Evolutionary conservation across 345 rosid genomes (phyloP), one percentile per base, ranked within the genome.

Genomic region (Aethionema arabicum): DNA sequence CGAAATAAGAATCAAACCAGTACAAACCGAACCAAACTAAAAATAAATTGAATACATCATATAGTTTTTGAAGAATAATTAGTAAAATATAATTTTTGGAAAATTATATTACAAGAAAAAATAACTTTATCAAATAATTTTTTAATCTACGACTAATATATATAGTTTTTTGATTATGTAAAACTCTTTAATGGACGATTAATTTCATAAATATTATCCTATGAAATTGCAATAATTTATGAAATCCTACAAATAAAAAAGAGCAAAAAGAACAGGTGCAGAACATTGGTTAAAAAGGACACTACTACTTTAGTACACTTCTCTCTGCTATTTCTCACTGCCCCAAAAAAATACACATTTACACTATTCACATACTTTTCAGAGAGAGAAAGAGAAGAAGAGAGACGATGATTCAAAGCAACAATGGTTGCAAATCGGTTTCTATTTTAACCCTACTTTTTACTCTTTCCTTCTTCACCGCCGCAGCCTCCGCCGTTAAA

Each of bases 201-300:
- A 21, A 21, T 21, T 21, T 21, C 27, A 21, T 2, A 21, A 1
- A 21, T 21, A 1, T 21, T 21, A 21, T 21, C 27, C 27, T 21
- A 21, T 1, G 2, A 21, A 21, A 21, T 21, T 21, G 2, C 2
- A 21, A 21, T 21, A 21, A 21, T 21, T 21, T 21, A 21, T 21
- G 2, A 2, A 21, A 21, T 21, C 27, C 27, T 21, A 7, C 15
- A 59, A 41, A 31, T 30, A 6, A 10, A 55, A 36, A n/a, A 32
- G 37, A 67, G 41, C 38, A 42, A 66, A 68, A 52, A 52, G 16
- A 61, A 55, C 51, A 54, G 68, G 62, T 61, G 68, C 16, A 51
- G 81, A 72, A 79, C 63, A 69, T 65, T 68, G 54, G 63, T 73
- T 82, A 52, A 74, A 56, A 83, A 82, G 69, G 74, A 61, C 72